Evolutionary conservation across 208 protist genomes (phyloP).

Genomic region (Plasmodiophora brassicae): DNA sequence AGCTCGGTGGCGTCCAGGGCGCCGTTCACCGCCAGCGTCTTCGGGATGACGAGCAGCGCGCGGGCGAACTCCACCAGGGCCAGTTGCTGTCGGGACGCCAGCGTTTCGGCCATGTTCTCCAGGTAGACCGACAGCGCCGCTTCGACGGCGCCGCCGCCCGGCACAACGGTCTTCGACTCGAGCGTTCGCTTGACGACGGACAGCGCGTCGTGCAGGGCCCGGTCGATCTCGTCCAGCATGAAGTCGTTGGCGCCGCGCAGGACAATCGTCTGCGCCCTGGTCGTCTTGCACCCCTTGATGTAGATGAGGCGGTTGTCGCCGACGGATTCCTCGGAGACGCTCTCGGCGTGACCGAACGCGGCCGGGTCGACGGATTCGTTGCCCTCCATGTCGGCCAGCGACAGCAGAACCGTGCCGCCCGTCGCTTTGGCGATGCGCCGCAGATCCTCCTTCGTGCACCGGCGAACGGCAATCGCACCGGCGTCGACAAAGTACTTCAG

Average conservation of each 20-base stretch:
- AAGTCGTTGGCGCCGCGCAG: conserved; percentile 93
- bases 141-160: conserved; percentile 97
- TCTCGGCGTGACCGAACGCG: conserved; percentile 39
- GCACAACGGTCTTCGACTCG: conserved; percentile 90
- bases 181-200: conserved; percentile 96
- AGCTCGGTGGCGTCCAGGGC: conserved; percentile 96
- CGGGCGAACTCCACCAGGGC: conserved; percentile 96
- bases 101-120: conserved; percentile 89
- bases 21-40: conserved; percentile 89
- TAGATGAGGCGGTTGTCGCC: conserved; percentile 71
- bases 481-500: conserved; percentile 98
- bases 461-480: conserved; percentile 87
- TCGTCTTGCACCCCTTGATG: conserved; percentile 56
- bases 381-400: conserved; percentile 43
- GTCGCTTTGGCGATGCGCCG: conserved; percentile 45
- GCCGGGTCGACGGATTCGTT: conserved; percentile 40
- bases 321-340: conserved; percentile 84
- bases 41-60: conserved; percentile 95
- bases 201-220: conserved; percentile 93
- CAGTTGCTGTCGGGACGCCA: conserved; percentile 94
- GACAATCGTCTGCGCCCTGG: conserved; percentile 85
- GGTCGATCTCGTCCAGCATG: conserved; percentile 64
- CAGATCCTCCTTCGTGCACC: conserved; percentile 79
- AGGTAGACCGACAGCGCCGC: conserved; percentile 94
- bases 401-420: conserved; percentile 38